Evolutionary conservation across 1,284 basidiomycete genomes (phyloP).

Genomic region (Cutaneotrichosporon sp.): DNA sequence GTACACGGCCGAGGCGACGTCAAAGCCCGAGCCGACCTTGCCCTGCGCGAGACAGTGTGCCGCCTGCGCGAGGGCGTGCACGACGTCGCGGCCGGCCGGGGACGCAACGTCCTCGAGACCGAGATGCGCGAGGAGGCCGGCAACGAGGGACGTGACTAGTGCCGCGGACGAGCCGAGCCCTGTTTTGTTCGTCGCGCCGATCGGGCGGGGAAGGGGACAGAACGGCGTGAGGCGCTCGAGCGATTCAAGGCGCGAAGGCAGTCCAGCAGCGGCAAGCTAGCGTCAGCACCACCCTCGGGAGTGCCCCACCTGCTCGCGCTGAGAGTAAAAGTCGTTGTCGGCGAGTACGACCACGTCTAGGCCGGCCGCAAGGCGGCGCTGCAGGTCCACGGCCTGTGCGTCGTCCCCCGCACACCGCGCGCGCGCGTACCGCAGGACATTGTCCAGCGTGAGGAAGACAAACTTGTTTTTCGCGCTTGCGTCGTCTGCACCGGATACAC

Average conservation of each 20-base stretch:
- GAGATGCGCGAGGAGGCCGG: conserved; percentile 75
- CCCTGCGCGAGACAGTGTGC: conserved; percentile 96
- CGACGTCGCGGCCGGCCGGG: conserved; percentile 51
- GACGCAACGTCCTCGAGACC: conserved; percentile 53
- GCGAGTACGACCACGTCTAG: conserved; percentile 77
- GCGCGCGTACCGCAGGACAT: conserved; percentile 63
- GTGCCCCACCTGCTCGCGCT: conserved; percentile 66
- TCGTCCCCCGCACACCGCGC: conserved; percentile 55
- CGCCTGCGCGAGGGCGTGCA: conserved; percentile 93
- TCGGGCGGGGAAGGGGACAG: conserved; percentile 60
- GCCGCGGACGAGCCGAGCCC: conserved; percentile 96
- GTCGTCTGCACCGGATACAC: conserved; percentile 11
- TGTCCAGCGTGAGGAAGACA: conserved; percentile 76
- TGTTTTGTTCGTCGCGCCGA: conserved; percentile 89
- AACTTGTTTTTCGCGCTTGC: conserved; percentile 68
- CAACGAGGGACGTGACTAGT: conserved; percentile 89
- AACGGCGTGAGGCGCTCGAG: conserved; percentile 68
- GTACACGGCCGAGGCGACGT: conserved; percentile 88
- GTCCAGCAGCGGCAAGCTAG: conserved; percentile 59
- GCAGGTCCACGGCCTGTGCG: conserved; percentile 43
- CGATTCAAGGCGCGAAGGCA: conserved; percentile 55
- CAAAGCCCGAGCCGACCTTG: conserved; percentile 96
- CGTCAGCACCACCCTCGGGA: background rate
- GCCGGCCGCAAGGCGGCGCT: conserved; percentile 12
- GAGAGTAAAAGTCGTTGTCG: conserved; percentile 98